phyloP scores from a whole-genome alignment of 257 asterid species.

The Vinca minor region DNA sequence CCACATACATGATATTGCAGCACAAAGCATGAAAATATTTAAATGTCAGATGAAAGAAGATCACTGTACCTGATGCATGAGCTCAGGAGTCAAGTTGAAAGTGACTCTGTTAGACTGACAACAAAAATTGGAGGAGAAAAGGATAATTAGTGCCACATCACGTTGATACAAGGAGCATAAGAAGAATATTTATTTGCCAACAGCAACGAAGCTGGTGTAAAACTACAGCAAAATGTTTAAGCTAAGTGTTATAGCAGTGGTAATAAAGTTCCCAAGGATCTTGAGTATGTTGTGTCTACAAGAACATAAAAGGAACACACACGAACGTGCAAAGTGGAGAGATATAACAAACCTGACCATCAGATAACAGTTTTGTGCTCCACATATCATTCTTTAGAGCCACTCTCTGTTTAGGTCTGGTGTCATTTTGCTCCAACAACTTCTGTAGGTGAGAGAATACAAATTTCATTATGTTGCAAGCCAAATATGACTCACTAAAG shows the following conservation, averaged over 20 bases:
- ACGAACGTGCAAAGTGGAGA: constrained; percentile 2
- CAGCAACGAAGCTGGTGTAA: neutral
- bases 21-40: neutral
- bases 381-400: constrained; percentile 92
- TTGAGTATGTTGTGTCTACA: neutral
- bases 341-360: constrained; percentile 68
- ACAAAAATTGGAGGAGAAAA: constrained; percentile 18
- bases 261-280: neutral
- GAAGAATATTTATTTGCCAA: neutral
- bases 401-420: constrained; percentile 63
- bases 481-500: neutral
- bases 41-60: constrained; percentile 15
- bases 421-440: constrained; percentile 68
- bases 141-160: constrained; percentile 8
- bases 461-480: constrained; percentile 12
- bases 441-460: constrained; percentile 57
- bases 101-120: constrained; percentile 91
- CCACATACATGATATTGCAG: neutral
- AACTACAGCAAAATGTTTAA: neutral
- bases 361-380: constrained; percentile 73
- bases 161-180: neutral
- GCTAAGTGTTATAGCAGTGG: neutral
- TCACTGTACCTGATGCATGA: constrained; percentile 84
- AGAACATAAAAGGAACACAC: constrained; percentile 2
- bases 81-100: constrained; percentile 92